Evolutionary conservation across 1,284 basidiomycete species (phyloP).

Genomic region (Sporisorium iseilematis-ciliati): DNA sequence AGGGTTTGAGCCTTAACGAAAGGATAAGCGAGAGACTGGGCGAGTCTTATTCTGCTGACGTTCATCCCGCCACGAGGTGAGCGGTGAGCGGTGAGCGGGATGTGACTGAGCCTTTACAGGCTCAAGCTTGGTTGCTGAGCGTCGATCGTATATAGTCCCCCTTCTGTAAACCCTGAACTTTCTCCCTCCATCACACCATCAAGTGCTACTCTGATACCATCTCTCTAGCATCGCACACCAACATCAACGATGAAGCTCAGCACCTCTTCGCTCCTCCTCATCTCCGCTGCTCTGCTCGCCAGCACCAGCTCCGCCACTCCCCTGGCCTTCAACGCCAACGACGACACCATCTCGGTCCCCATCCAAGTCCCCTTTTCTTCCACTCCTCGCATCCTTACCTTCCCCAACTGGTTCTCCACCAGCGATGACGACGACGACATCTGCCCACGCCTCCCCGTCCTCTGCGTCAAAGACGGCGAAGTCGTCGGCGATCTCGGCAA

Average conservation of each 20-base stretch:
- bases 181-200: background rate
- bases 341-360: slow-evolving; percentile 43
- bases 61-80: too few relatives aligned
- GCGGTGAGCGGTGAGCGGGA: too few relatives aligned
- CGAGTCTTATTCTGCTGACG: too few relatives aligned
- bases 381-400: slow-evolving; percentile 27
- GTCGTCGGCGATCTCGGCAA: slow-evolving; percentile 48
- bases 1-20: background rate
- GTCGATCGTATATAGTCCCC: slow-evolving; percentile 4
- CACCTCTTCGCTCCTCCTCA: slow-evolving; percentile 21
- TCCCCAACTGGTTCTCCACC: slow-evolving; percentile 49
- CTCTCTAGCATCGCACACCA: too few relatives aligned
- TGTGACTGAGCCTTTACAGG: too few relatives aligned
- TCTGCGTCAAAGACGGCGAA: slow-evolving; percentile 48
- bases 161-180: background rate
- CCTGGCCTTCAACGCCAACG: slow-evolving; percentile 37
- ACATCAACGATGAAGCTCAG: slow-evolving; percentile 35
- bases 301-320: slow-evolving; percentile 20
- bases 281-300: slow-evolving; percentile 31
- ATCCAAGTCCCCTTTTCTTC: slow-evolving; percentile 49
- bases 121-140: background rate
- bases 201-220: too few relatives aligned
- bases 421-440: slow-evolving; percentile 41
- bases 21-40: background rate
- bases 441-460: slow-evolving; percentile 44